Percentiles rank a stretch among this genome's conserved stretches.
Conservation (phyloP, 2,329 filamentous ascomycete genomes). For the Phaeomoniella chlamydospora region DNA sequence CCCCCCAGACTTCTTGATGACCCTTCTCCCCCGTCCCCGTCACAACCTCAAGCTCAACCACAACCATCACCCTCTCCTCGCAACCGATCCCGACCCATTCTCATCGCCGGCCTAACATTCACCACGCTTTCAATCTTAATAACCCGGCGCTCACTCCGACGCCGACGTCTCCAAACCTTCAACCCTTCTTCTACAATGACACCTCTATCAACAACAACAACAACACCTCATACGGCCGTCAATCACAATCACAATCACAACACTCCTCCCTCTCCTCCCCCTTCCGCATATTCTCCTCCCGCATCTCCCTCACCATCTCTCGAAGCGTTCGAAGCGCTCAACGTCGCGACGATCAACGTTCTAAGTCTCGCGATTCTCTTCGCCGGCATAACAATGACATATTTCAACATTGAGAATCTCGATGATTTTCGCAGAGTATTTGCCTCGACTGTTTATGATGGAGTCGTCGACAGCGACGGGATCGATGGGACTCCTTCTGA, state of each 20-base stretch:
- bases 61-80: constrained; percentile 15
- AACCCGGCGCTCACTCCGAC: constrained; percentile 54
- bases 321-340: constrained; percentile 71
- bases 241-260: constrained; percentile 37
- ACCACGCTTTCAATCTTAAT: constrained; percentile 57
- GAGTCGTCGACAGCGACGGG: too few relatives aligned
- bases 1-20: too few relatives aligned
- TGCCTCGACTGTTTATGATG: too few relatives aligned
- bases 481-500: too few relatives aligned
- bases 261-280: constrained; percentile 23
- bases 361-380: constrained; percentile 59
- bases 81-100: constrained; percentile 48
- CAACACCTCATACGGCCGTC: too few relatives aligned
- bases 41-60: too few relatives aligned
- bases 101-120: constrained; percentile 63
- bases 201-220: too few relatives aligned
- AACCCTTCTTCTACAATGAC: too few relatives aligned
- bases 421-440: constrained; percentile 50
- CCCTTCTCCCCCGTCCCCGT: too few relatives aligned
- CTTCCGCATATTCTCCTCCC: constrained; percentile 41
- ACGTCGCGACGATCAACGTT: constrained; percentile 77
- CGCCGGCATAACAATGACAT: constrained; percentile 60
- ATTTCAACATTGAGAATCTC: constrained; percentile 58
- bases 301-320: too few relatives aligned
- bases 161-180: constrained; percentile 45